phyloP scores from a whole-genome alignment of 768 basidiomycete species.

The Gloeophyllum trabeum region DNA sequence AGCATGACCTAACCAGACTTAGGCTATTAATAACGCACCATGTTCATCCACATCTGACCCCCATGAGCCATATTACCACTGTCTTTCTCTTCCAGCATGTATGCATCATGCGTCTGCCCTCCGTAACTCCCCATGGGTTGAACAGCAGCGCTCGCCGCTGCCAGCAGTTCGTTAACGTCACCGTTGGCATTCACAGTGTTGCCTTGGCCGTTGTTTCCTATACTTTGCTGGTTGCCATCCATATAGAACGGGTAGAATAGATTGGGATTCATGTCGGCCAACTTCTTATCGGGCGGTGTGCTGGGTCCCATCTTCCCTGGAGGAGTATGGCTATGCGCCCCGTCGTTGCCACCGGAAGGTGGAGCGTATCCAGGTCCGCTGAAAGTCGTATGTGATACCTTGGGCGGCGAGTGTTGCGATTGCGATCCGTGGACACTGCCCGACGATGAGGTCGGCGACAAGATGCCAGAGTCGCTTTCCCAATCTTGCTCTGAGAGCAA shows the following conservation, averaged over 20 bases:
- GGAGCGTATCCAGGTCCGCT: not conserved
- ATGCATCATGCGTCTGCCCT: conserved; percentile 47
- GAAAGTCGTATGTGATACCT: not conserved
- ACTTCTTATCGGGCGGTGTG: conserved; percentile 13
- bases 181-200: conserved; percentile 10
- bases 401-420: not conserved
- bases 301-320: not conserved
- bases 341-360: conserved; percentile 1
- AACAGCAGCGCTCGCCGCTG: conserved; percentile 48
- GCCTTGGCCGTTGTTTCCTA: conserved; percentile 1
- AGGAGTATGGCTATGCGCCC: not conserved
- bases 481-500: conserved; percentile 33
- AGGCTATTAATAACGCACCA: too few species aligned
- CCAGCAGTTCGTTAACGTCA: conserved; percentile 45
- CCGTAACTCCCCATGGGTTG: conserved; percentile 44
- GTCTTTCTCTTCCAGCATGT: conserved; percentile 61
- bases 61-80: conserved; percentile 4
- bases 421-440: conserved; percentile 1
- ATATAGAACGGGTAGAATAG: conserved; percentile 77
- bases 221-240: conserved; percentile 21
- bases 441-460: conserved; percentile 8
- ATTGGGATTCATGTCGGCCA: conserved; percentile 57
- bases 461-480: conserved; percentile 26
- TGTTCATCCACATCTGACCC: conserved; percentile 28
- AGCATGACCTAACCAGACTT: too few species aligned